Percentiles rank a stretch among this genome's conserved stretches.
These are phyloP conservation scores for Pachyrhizus erosus DNA, from an alignment of 306 rosid species.

Conservation along the genomic window DNA sequence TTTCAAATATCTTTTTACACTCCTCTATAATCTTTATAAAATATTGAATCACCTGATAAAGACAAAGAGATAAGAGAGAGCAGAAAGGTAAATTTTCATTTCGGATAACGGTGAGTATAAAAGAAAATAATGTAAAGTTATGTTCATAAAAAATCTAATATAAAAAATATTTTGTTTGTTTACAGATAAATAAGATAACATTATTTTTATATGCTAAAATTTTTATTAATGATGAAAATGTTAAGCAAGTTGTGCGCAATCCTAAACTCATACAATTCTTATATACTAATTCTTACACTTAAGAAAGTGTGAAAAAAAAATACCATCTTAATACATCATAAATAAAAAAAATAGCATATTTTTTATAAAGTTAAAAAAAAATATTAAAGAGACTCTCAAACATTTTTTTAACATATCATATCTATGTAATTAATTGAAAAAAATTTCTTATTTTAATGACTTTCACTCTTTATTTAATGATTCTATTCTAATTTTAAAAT, in stretches of 20 bases:
- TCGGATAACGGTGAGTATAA: neutral
- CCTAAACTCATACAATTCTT: neutral
- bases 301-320: neutral
- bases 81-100: neutral
- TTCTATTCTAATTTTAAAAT: too few species aligned
- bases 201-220: neutral
- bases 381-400: too few species aligned
- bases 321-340: too few species aligned
- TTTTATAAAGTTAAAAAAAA: too few species aligned
- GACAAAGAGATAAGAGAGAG: neutral
- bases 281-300: neutral
- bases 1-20: neutral
- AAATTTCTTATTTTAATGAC: too few species aligned
- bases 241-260: neutral
- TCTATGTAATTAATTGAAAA: too few species aligned
- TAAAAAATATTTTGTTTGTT: neutral
- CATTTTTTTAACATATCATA: too few species aligned
- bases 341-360: too few species aligned
- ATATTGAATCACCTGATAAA: neutral
- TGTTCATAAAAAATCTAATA: neutral
- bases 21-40: neutral
- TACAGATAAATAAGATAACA: neutral
- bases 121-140: neutral
- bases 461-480: too few species aligned
- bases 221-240: neutral